phyloP scores from a whole-genome alignment of 345 rosid species.

The Brassica incana region DNA sequence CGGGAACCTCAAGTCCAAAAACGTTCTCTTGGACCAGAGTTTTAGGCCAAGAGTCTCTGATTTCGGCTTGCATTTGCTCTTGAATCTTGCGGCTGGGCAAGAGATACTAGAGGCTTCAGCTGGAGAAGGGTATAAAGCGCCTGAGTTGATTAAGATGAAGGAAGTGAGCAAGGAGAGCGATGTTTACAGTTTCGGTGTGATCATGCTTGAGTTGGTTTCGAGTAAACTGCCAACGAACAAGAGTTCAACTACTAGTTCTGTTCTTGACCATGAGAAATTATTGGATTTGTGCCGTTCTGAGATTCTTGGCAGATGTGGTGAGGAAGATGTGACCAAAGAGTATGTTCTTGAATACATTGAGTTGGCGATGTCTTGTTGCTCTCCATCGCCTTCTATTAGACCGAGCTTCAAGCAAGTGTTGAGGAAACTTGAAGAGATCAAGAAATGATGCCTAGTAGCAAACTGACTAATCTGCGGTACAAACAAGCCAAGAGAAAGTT shows the following conservation, averaged over 20 bases:
- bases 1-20: slow-evolving; percentile 83
- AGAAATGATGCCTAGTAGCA: slow-evolving; percentile 36
- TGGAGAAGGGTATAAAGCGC: slow-evolving; percentile 87
- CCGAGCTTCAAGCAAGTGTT: slow-evolving; percentile 65
- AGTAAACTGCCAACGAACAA: slow-evolving; percentile 60
- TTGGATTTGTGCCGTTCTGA: slow-evolving; percentile 60
- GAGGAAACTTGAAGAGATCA: slow-evolving; percentile 65
- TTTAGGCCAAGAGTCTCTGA: slow-evolving; percentile 65
- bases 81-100: slow-evolving; percentile 67
- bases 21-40: slow-evolving; percentile 58
- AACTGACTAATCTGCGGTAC: background rate
- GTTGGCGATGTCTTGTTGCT: slow-evolving; percentile 81
- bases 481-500: slow-evolving; percentile 2
- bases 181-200: slow-evolving; percentile 71
- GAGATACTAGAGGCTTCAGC: slow-evolving; percentile 76
- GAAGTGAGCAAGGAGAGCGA: slow-evolving; percentile 71
- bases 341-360: slow-evolving; percentile 57
- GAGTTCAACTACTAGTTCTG: slow-evolving; percentile 11
- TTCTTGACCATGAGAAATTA: slow-evolving; percentile 51
- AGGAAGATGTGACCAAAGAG: slow-evolving; percentile 57
- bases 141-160: slow-evolving; percentile 84
- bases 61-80: slow-evolving; percentile 63
- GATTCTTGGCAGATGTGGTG: slow-evolving; percentile 33
- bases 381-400: slow-evolving; percentile 75
- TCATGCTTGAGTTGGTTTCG: slow-evolving; percentile 74